These are phyloP conservation scores for Fusarium sacchari DNA, from an alignment of 2,329 filamentous ascomycete genomes.

Conservation along the genomic window DNA sequence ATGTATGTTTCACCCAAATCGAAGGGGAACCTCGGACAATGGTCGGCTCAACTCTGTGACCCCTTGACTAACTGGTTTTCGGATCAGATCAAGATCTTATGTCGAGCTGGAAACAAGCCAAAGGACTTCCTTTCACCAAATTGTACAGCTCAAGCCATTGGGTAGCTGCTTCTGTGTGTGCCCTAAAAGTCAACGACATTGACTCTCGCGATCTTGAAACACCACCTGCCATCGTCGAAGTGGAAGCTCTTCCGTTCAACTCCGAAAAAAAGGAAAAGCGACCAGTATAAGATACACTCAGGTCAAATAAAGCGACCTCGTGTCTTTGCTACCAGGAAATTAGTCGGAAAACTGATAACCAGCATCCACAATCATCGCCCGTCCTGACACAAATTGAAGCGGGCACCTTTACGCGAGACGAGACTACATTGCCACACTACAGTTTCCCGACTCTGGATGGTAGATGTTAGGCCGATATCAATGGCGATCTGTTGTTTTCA, in stretches of 20 bases:
- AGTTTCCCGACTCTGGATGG: not conserved
- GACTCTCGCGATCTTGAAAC: not conserved
- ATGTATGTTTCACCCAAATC: not conserved
- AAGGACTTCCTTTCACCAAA: not conserved
- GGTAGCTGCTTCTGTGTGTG: not conserved
- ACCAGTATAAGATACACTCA: not conserved
- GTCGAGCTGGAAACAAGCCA: not conserved
- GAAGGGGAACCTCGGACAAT: not conserved
- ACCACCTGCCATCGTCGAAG: not conserved
- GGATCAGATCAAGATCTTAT: not conserved
- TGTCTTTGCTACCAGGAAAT: not conserved
- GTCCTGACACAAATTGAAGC: not conserved
- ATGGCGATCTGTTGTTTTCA: not conserved
- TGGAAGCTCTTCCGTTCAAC: not conserved
- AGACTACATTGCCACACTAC: not conserved
- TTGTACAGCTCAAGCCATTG: too few species aligned
- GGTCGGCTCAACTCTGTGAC: not conserved
- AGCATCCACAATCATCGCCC: not conserved
- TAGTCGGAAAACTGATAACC: not conserved
- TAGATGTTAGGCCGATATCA: not conserved
- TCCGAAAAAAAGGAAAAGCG: too few species aligned
- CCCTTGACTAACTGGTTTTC: not conserved
- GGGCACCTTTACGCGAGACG: not conserved
- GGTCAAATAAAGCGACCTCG: not conserved
- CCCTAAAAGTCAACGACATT: not conserved